These are phyloP conservation scores for Taiwanofungus camphoratus DNA, from an alignment of 1,284 basidiomycete genomes.

Conservation along the genomic window DNA sequence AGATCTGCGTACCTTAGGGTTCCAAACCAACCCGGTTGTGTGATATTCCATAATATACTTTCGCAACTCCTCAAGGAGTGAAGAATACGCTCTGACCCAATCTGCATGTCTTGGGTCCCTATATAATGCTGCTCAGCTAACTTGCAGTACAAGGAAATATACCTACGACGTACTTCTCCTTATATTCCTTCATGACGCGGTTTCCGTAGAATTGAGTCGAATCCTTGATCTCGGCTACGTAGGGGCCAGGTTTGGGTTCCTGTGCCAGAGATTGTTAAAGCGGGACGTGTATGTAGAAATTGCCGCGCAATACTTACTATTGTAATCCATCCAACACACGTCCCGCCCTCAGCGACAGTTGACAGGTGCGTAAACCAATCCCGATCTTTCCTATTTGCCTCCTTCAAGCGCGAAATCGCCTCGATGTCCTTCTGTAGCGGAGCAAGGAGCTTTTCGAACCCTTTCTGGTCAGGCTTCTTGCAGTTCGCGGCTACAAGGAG, in stretches of 20 bases:
- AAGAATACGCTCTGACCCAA: slow-evolving; percentile 79
- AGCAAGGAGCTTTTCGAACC: slow-evolving; percentile 56
- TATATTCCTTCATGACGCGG: slow-evolving; percentile 89
- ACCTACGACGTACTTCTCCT: slow-evolving; percentile 66
- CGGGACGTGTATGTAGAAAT: neutral
- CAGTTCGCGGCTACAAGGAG: slow-evolving; percentile 69
- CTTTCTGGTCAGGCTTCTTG: slow-evolving; percentile 71
- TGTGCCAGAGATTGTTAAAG: slow-evolving; percentile 27
- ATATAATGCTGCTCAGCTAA: slow-evolving; percentile 7
- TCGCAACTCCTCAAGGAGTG: slow-evolving; percentile 73
- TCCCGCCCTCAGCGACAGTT: slow-evolving; percentile 77
- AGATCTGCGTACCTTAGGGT: slow-evolving; percentile 56
- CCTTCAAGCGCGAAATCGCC: slow-evolving; percentile 75
- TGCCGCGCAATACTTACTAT: slow-evolving; percentile 46
- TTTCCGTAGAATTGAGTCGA: slow-evolving; percentile 89
- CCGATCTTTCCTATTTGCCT: slow-evolving; percentile 76
- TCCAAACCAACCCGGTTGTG: slow-evolving; percentile 88
- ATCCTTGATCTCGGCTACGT: slow-evolving; percentile 84
- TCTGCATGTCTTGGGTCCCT: slow-evolving; percentile 88
- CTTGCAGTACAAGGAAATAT: neutral
- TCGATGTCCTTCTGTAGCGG: slow-evolving; percentile 76
- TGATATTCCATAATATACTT: slow-evolving; percentile 87
- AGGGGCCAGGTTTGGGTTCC: slow-evolving; percentile 81
- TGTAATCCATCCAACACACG: slow-evolving; percentile 90
- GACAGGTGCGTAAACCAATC: slow-evolving; percentile 83